Conservation (phyloP, 2,329 filamentous ascomycete species). For the Ophiostoma sp. region DNA sequence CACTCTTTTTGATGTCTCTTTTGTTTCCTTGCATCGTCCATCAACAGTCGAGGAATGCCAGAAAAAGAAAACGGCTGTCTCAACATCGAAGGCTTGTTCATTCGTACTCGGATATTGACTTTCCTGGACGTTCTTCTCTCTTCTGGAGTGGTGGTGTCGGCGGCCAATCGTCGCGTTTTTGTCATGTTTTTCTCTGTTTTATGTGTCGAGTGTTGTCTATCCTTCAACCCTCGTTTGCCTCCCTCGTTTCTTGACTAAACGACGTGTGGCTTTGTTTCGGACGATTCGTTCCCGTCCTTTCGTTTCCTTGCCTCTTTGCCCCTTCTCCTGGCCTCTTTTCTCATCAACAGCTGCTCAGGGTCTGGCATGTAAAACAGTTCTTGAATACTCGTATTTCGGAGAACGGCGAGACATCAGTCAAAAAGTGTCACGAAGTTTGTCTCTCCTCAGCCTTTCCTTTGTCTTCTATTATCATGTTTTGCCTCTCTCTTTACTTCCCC, state of each 20-base stretch:
- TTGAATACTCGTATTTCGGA: constrained; percentile 13
- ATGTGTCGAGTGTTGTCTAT: neutral
- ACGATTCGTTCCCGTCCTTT: constrained; percentile 11
- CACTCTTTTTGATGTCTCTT: neutral
- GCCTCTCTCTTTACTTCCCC: neutral
- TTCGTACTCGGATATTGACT: neutral
- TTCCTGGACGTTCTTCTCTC: neutral
- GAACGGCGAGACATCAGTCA: neutral
- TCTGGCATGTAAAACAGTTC: constrained; percentile 6
- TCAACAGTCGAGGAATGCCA: neutral
- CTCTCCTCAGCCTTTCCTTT: neutral
- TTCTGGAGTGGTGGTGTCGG: neutral
- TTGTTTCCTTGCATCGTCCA: neutral
- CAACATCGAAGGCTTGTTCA: neutral
- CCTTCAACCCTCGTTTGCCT: neutral
- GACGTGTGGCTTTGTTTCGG: constrained; percentile 16
- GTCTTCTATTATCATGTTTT: neutral
- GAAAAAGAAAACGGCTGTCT: neutral
- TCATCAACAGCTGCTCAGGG: neutral
- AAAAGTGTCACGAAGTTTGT: neutral
- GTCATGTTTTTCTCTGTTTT: neutral
- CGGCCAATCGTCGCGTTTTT: neutral
- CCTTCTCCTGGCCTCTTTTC: neutral
- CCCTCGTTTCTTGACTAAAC: neutral
- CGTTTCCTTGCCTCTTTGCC: neutral